These are phyloP conservation scores for Botrytis deweyae DNA, from an alignment of 2,329 filamentous ascomycete genomes.

Conservation along the genomic window DNA sequence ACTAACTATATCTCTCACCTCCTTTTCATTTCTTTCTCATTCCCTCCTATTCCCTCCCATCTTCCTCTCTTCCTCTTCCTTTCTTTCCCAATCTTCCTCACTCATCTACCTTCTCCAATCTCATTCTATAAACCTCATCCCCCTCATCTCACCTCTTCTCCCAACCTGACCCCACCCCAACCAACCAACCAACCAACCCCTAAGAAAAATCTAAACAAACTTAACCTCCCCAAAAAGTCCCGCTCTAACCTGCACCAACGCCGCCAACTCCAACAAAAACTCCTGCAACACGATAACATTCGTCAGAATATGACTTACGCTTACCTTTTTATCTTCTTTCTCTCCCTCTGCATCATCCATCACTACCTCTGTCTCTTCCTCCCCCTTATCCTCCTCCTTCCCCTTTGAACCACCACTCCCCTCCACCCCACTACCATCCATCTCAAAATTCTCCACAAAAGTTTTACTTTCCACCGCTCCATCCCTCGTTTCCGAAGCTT, in stretches of 20 bases:
- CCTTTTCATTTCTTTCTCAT: no score
- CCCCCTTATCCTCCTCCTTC: conserved; percentile 19
- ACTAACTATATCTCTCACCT: no score
- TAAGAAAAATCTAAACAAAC: conserved; percentile 45
- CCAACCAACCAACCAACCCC: background rate
- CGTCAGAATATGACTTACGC: conserved; percentile 75
- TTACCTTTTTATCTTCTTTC: conserved; percentile 47
- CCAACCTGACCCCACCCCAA: background rate
- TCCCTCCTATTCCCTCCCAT: no score
- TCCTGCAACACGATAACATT: conserved; percentile 79
- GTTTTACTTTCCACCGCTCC: conserved; percentile 13
- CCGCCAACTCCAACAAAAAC: conserved; percentile 74
- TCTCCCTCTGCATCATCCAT: conserved; percentile 27
- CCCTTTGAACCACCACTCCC: background rate
- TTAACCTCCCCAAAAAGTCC: conserved; percentile 75
- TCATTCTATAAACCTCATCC: no score
- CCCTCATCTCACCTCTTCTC: no score
- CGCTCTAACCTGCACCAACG: conserved; percentile 71
- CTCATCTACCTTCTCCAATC: background rate
- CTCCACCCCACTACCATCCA: background rate
- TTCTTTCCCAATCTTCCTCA: background rate
- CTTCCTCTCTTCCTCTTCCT: no score
- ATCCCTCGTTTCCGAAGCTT: conserved; percentile 2
- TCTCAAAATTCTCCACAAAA: background rate
- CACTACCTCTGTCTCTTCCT: background rate